phyloP scores from a whole-genome alignment of 208 protist species.

The Borovskyia barvae region DNA sequence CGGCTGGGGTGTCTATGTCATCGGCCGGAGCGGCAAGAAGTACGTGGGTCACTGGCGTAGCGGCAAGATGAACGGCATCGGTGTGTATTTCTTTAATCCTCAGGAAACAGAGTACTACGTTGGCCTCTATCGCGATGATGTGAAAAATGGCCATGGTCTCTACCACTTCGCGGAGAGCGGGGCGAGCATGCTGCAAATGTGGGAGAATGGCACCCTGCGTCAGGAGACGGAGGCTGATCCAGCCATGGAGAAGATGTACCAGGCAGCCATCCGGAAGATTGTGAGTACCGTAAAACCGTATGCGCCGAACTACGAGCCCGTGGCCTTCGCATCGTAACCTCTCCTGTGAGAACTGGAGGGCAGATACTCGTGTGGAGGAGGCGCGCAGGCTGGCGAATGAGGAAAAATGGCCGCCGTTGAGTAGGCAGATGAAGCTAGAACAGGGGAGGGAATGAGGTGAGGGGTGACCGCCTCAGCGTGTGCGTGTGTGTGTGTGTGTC shows the following conservation, averaged over 20 bases:
- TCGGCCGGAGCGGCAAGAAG: conserved; percentile 84
- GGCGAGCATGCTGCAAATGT: conserved; percentile 70
- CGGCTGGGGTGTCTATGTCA: conserved; percentile 90
- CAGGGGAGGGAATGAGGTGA: too few relatives aligned
- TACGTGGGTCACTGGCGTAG: conserved; percentile 84
- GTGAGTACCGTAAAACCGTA: conserved; percentile 57
- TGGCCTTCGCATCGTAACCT: conserved; percentile 32
- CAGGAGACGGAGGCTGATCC: conserved; percentile 63
- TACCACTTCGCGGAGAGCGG: conserved; percentile 85
- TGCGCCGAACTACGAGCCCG: conserved; percentile 67
- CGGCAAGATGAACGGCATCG: conserved; percentile 87
- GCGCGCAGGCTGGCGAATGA: too few relatives aligned
- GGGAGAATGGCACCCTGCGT: conserved; percentile 69
- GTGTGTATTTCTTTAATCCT: conserved; percentile 89
- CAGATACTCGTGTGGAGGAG: too few relatives aligned
- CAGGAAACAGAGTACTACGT: conserved; percentile 89
- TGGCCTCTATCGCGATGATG: conserved; percentile 74
- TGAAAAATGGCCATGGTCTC: conserved; percentile 82
- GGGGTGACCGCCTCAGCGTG: too few relatives aligned
- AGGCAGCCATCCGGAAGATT: conserved; percentile 54
- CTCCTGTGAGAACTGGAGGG: too few relatives aligned
- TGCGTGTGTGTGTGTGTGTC: too few relatives aligned
- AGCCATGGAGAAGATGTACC: conserved; percentile 42
- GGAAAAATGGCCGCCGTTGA: too few relatives aligned
- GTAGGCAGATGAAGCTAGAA: too few relatives aligned